Percentiles rank a stretch among this genome's conserved stretches.
These are phyloP conservation scores for Dalbergia cultrata DNA, from an alignment of 306 rosid genomes.

Conservation along the genomic window DNA sequence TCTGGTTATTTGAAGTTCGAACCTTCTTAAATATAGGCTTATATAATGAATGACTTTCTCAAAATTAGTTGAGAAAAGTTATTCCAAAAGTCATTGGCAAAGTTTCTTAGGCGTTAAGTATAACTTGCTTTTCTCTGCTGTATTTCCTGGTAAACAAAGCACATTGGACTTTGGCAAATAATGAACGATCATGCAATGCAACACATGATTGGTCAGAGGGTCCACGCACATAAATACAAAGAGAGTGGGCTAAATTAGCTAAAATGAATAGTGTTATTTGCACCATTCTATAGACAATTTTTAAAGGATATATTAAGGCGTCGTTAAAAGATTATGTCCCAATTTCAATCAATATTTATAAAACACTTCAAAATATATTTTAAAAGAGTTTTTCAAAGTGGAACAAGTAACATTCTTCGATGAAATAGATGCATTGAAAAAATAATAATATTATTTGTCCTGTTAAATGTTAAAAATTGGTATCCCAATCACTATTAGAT, in stretches of 20 bases:
- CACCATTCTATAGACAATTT: no score
- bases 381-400: no score
- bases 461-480: no score
- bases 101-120: slow-evolving; percentile 78
- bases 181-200: slow-evolving; percentile 7
- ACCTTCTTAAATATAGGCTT: not conserved
- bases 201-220: slow-evolving; percentile 39
- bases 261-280: not conserved
- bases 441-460: no score
- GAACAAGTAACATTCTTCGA: no score
- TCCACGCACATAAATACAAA: slow-evolving; percentile 15
- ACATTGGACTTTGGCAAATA: slow-evolving; percentile 34
- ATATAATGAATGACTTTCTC: not conserved
- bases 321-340: no score
- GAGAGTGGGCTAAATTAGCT: slow-evolving; percentile 5
- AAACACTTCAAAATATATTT: no score
- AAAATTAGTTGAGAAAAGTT: not conserved
- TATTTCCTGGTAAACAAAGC: slow-evolving; percentile 23
- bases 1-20: not conserved
- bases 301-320: no score
- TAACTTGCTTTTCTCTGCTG: slow-evolving; percentile 41
- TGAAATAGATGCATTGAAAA: no score
- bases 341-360: no score
- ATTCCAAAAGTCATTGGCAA: not conserved
- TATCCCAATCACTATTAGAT: no score